Percentiles rank a stretch among this genome's conserved stretches.
Conservation (phyloP, 495 filamentous ascomycete genomes). For the Hypoxylon trugodes region DNA sequence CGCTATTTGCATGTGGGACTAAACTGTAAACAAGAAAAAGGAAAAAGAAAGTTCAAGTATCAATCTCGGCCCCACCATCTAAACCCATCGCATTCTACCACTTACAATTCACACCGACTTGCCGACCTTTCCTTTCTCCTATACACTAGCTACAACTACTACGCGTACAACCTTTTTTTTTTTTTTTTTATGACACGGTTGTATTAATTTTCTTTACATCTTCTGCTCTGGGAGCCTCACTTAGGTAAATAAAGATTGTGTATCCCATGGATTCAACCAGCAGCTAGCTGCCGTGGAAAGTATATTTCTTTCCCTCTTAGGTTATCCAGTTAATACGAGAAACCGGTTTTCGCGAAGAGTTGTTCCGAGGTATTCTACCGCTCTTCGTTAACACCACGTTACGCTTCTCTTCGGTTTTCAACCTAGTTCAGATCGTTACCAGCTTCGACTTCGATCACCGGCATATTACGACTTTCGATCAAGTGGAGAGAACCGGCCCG, state of each 20-base stretch:
- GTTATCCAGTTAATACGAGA: conserved; percentile 6
- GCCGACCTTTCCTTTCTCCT: conserved; percentile 1
- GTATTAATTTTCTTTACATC: conserved; percentile 1
- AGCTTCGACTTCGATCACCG: conserved; percentile 6
- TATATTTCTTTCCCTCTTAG: conserved; percentile 3
- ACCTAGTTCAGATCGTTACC: conserved; percentile 5
- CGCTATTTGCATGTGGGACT: conserved; percentile 36
- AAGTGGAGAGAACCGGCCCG: conserved; percentile 3
- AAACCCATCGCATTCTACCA: conserved; percentile 5
- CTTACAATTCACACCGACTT: conserved; percentile 32
- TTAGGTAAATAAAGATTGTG: background rate
- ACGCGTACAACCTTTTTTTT: no score
- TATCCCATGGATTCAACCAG: conserved; percentile 23
- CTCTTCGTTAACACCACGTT: conserved; percentile 7
- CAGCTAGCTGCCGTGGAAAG: conserved; percentile 15
- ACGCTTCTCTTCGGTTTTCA: conserved; percentile 2
- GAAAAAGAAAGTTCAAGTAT: conserved; percentile 13
- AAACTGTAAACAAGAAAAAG: background rate
- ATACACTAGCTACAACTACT: conserved; percentile 7
- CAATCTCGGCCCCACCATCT: conserved; percentile 25
- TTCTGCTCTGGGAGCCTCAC: background rate
- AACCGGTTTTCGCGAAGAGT: background rate
- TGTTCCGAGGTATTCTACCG: conserved; percentile 11
- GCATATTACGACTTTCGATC: background rate
- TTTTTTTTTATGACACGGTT: conserved; percentile 29